These are phyloP conservation scores for Cerioporus squamosus DNA, from an alignment of 1,284 basidiomycete species.

Conservation along the genomic window DNA sequence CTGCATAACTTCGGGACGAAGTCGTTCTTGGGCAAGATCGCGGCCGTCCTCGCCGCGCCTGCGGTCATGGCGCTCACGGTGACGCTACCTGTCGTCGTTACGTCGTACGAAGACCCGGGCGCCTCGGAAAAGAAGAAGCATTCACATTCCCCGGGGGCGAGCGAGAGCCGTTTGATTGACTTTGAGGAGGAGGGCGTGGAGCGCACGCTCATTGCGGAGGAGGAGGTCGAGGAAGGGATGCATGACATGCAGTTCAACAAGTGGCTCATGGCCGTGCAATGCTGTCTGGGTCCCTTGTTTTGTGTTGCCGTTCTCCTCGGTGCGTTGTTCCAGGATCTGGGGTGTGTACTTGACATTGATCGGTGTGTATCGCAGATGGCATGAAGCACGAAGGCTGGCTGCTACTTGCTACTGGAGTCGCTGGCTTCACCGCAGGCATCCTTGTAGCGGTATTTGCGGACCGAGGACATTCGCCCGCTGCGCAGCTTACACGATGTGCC, in stretches of 20 bases:
- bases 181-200: slow-evolving; percentile 76
- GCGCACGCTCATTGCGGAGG: slow-evolving; percentile 64
- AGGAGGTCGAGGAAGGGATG: slow-evolving; percentile 65
- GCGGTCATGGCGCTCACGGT: slow-evolving; percentile 87
- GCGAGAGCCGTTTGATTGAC: slow-evolving; percentile 55
- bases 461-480: slow-evolving; percentile 60
- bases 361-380: slow-evolving; percentile 48
- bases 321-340: slow-evolving; percentile 42
- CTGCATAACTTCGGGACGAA: slow-evolving; percentile 79
- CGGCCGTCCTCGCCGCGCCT: slow-evolving; percentile 84
- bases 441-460: slow-evolving; percentile 68
- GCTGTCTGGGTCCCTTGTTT: slow-evolving; percentile 79
- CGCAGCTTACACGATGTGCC: slow-evolving; percentile 78
- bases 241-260: slow-evolving; percentile 76
- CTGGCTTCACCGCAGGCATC: slow-evolving; percentile 57
- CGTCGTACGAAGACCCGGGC: slow-evolving; percentile 47
- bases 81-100: slow-evolving; percentile 89
- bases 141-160: slow-evolving; percentile 21
- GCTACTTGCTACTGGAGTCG: slow-evolving; percentile 55
- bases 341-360: neutral
- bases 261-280: slow-evolving; percentile 83
- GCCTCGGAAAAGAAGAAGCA: slow-evolving; percentile 46
- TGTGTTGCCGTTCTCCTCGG: slow-evolving; percentile 77
- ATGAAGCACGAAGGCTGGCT: slow-evolving; percentile 57
- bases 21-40: slow-evolving; percentile 72